A percentile compares a stretch with the other conserved stretches of the same genome.
phyloP scores from a whole-genome alignment of 768 basidiomycete genomes.

The Porpolomopsis calyptriformis region DNA sequence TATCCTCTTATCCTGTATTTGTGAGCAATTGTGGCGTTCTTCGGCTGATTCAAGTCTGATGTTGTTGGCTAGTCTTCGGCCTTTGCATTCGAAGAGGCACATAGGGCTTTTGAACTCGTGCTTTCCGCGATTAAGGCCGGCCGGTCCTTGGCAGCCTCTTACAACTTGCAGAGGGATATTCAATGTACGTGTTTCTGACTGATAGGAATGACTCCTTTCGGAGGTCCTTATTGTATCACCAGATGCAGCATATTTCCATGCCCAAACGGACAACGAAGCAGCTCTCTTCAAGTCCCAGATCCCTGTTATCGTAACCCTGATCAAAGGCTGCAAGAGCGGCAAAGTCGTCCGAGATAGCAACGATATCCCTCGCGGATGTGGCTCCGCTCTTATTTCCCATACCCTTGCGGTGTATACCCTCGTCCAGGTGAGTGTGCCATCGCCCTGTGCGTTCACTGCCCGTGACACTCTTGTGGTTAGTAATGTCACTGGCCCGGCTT shows the following conservation, averaged over 20 bases:
- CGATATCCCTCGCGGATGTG: slow-evolving; percentile 89
- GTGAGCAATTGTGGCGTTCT: slow-evolving; percentile 35
- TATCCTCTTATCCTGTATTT: slow-evolving; percentile 68
- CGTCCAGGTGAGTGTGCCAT: slow-evolving; percentile 76
- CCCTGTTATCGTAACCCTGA: slow-evolving; percentile 67
- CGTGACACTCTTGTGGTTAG: too few relatives aligned
- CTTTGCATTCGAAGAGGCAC: slow-evolving; percentile 61
- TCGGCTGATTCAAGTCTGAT: not conserved
- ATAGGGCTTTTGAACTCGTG: slow-evolving; percentile 77
- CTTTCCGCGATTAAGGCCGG: slow-evolving; percentile 69
- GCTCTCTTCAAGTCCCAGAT: slow-evolving; percentile 61
- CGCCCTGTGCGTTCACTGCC: too few relatives aligned
- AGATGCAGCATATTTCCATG: slow-evolving; percentile 62
- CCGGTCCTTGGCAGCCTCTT: slow-evolving; percentile 80
- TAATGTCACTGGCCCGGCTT: too few relatives aligned
- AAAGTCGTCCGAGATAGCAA: slow-evolving; percentile 50
- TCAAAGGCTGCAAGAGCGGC: slow-evolving; percentile 77
- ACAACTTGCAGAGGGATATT: slow-evolving; percentile 78
- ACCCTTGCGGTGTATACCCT: slow-evolving; percentile 75
- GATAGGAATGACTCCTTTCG: not conserved
- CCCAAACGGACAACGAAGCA: slow-evolving; percentile 54
- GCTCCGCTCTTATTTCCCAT: slow-evolving; percentile 66
- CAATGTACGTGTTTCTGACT: slow-evolving; percentile 42
- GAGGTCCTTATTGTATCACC: slow-evolving; percentile 5
- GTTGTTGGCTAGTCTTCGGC: slow-evolving; percentile 37